A percentile compares a stretch with the other conserved stretches of the same genome.
These are phyloP conservation scores for Calonectria crousiana DNA, from an alignment of 2,329 filamentous ascomycete species.

Conservation along the genomic window DNA sequence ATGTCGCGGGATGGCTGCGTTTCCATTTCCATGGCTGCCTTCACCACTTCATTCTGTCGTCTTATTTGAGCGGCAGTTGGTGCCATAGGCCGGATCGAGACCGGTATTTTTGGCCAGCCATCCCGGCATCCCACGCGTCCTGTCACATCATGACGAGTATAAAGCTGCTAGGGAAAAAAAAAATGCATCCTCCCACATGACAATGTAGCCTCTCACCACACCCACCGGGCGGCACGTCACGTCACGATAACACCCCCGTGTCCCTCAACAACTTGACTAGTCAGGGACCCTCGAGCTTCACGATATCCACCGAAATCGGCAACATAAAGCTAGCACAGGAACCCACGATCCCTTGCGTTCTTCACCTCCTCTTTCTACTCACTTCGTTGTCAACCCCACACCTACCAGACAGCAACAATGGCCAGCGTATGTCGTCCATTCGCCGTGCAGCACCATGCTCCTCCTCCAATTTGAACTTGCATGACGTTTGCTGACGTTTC, in stretches of 20 bases:
- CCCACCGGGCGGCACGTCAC: constrained; percentile 24
- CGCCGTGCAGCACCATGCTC: background rate
- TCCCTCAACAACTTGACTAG: constrained; percentile 28
- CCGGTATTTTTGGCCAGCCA: background rate
- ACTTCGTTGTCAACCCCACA: background rate
- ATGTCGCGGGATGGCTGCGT: constrained; percentile 26
- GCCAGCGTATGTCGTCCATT: constrained; percentile 37
- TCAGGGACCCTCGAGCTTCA: constrained; percentile 25
- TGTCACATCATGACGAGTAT: constrained; percentile 2
- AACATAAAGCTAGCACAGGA: constrained; percentile 17
- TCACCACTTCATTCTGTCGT: constrained; percentile 33
- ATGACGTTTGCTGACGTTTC: constrained; percentile 16
- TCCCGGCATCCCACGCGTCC: background rate
- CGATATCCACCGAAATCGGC: constrained; percentile 26
- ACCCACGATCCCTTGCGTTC: constrained; percentile 13
- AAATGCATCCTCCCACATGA: constrained; percentile 16
- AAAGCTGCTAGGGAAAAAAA: constrained; percentile 12
- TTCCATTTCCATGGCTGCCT: constrained; percentile 5
- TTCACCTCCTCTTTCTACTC: background rate
- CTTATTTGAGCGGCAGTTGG: constrained; percentile 38
- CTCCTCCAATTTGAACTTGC: background rate
- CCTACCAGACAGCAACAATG: constrained; percentile 32
- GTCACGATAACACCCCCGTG: constrained; percentile 26
- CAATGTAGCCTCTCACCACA: constrained; percentile 21
- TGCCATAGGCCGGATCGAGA: constrained; percentile 29